phyloP scores from a whole-genome alignment of 2,329 filamentous ascomycete species.

The Ophiosphaerella narmari region DNA sequence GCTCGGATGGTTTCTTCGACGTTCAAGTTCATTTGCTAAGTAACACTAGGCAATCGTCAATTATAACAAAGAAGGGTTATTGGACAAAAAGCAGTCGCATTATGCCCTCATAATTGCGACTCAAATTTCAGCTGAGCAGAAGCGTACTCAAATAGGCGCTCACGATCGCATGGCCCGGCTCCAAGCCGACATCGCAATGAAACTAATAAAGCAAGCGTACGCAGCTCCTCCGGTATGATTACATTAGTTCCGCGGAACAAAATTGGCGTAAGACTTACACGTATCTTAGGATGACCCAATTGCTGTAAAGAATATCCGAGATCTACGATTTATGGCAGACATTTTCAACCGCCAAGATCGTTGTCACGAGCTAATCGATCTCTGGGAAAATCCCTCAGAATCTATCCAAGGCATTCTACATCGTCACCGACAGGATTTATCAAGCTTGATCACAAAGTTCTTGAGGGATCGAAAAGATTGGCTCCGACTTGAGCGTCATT shows the following conservation, averaged over 20 bases:
- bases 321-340: conserved; percentile 41
- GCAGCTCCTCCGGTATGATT: conserved; percentile 27
- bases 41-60: conserved; percentile 34
- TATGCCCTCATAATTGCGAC: conserved; percentile 35
- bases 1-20: not conserved
- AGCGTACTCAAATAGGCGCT: conserved; percentile 13
- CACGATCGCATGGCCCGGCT: conserved; percentile 23
- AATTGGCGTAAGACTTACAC: conserved; percentile 10
- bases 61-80: conserved; percentile 31
- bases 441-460: conserved; percentile 18
- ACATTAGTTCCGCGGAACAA: not conserved
- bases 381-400: conserved; percentile 27
- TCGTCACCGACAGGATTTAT: conserved; percentile 29
- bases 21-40: conserved; percentile 8
- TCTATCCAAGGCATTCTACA: conserved; percentile 21
- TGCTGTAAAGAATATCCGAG: conserved; percentile 35
- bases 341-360: conserved; percentile 33
- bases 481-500: conserved; percentile 21
- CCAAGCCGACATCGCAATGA: conserved; percentile 26
- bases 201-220: conserved; percentile 33
- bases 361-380: conserved; percentile 27
- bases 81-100: conserved; percentile 28
- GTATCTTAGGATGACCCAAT: conserved; percentile 28
- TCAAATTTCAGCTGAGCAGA: conserved; percentile 35
- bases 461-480: conserved; percentile 16